phyloP scores from a whole-genome alignment of 2,329 filamentous ascomycete species.

The Sporothrix globosa region DNA sequence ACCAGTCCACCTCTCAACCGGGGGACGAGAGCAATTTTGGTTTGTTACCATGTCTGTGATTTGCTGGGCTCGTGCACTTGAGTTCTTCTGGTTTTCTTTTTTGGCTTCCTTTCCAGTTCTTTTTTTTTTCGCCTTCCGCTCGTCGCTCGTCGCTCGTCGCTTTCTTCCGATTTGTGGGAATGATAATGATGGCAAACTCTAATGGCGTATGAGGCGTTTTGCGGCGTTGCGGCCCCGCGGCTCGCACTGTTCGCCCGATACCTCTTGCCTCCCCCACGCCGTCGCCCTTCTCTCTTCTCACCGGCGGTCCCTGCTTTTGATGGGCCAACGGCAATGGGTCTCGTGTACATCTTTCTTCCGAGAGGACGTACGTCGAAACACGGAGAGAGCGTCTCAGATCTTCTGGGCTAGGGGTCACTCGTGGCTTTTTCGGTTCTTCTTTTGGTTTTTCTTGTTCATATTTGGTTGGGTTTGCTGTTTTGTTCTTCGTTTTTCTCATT shows the following conservation, averaged over 20 bases:
- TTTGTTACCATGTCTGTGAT: conserved; percentile 7
- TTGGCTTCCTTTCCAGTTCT: background rate
- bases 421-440: conserved; percentile 15
- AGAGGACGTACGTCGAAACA: background rate
- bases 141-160: background rate
- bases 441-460: conserved; percentile 13
- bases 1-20: conserved; percentile 8
- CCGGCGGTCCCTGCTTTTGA: background rate
- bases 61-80: conserved; percentile 18
- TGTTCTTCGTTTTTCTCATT: conserved; percentile 9
- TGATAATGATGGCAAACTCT: conserved; percentile 26
- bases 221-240: conserved; percentile 33
- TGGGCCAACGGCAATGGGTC: background rate
- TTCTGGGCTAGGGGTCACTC: conserved; percentile 14
- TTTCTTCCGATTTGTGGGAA: conserved; percentile 17
- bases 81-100: background rate
- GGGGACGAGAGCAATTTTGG: background rate
- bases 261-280: background rate
- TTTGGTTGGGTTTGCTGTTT: conserved; percentile 25
- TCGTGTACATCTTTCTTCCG: background rate
- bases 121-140: conserved; percentile 10
- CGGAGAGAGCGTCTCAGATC: conserved; percentile 7
- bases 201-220: conserved; percentile 34
- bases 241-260: conserved; percentile 32
- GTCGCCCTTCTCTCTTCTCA: background rate